A percentile compares a stretch with the other conserved stretches of the same genome.
phyloP scores from a whole-genome alignment of 352 stramenopile genomes.

The Peronospora destructor region DNA sequence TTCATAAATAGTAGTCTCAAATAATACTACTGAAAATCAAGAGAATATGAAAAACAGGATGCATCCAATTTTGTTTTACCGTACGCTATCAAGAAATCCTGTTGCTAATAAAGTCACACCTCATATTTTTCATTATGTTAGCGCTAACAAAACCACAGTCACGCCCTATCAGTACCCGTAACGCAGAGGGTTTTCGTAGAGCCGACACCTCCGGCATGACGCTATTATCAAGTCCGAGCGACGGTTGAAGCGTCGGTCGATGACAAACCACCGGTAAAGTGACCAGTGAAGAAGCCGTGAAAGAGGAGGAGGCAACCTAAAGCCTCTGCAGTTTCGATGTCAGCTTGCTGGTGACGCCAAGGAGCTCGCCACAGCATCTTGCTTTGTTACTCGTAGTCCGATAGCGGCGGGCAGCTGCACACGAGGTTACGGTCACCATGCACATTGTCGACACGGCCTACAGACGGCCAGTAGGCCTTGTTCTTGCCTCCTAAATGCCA shows the following conservation, averaged over 20 bases:
- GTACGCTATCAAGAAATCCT: too few relatives aligned
- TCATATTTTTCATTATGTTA: conserved; percentile 6
- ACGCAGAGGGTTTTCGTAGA: conserved; percentile 16
- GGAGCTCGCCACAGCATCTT: conserved; percentile 1
- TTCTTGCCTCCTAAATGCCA: conserved; percentile 88
- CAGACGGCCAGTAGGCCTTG: conserved; percentile 98
- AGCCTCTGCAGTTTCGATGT: conserved; percentile 14
- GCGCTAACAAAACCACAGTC: conserved; percentile 7
- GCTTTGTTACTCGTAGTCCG: conserved; percentile 81
- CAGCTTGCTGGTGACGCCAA: conserved; percentile 11
- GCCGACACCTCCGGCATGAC: conserved; percentile 8
- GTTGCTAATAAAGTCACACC: too few relatives aligned
- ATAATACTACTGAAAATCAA: too few relatives aligned
- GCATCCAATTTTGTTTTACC: too few relatives aligned
- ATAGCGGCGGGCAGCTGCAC: conserved; percentile 96
- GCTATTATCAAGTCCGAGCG: conserved; percentile 21
- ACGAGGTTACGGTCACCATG: conserved; percentile 98
- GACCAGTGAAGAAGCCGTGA: conserved; percentile 21
- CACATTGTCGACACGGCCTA: conserved; percentile 97
- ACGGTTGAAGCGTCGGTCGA: conserved; percentile 17
- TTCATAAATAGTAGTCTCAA: too few relatives aligned
- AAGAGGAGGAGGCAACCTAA: conserved; percentile 13
- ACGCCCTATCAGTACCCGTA: conserved; percentile 2
- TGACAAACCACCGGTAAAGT: conserved; percentile 10
- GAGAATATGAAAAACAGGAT: too few relatives aligned